Conservation (phyloP, 2,329 filamentous ascomycete genomes). For the Fusarium sp. region DNA sequence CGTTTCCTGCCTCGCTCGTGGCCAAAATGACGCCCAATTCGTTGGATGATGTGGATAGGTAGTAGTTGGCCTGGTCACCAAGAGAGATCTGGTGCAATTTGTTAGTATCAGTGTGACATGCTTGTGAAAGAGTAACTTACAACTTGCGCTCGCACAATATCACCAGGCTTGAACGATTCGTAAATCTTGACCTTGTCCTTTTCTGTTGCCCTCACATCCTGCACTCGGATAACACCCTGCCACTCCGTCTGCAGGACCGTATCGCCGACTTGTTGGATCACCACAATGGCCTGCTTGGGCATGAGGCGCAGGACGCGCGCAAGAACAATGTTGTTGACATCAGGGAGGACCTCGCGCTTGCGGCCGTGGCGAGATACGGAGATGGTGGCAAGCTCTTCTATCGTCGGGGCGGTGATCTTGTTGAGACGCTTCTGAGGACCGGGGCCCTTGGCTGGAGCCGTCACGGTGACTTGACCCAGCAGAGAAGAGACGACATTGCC, state of each 20-base stretch:
- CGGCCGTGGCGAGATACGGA: conserved; percentile 64
- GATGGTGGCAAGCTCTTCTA: conserved; percentile 63
- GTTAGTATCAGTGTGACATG: not conserved
- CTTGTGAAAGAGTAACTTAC: conserved; percentile 59
- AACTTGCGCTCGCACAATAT: conserved; percentile 88
- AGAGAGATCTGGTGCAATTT: conserved; percentile 75
- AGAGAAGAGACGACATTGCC: conserved; percentile 84
- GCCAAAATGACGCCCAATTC: conserved; percentile 95
- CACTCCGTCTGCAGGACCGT: conserved; percentile 82
- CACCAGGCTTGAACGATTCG: conserved; percentile 91
- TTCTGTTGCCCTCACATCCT: conserved; percentile 94
- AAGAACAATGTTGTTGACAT: conserved; percentile 83
- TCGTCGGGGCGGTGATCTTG: conserved; percentile 63
- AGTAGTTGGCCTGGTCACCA: conserved; percentile 95
- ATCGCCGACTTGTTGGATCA: conserved; percentile 85
- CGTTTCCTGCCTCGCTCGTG: conserved; percentile 85
- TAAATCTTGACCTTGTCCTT: conserved; percentile 94
- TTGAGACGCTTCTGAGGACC: conserved; percentile 70
- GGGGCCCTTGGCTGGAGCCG: conserved; percentile 60
- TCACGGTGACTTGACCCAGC: conserved; percentile 75
- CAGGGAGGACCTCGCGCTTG: conserved; percentile 81
- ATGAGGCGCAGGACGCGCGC: conserved; percentile 88
- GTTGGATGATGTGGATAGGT: conserved; percentile 91
- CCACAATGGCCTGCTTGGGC: conserved; percentile 85
- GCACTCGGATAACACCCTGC: conserved; percentile 85